Percentiles rank a stretch among this genome's conserved stretches.
These are phyloP conservation scores for Suillus subluteus DNA, from an alignment of 768 basidiomycete genomes.

Conservation along the genomic window DNA sequence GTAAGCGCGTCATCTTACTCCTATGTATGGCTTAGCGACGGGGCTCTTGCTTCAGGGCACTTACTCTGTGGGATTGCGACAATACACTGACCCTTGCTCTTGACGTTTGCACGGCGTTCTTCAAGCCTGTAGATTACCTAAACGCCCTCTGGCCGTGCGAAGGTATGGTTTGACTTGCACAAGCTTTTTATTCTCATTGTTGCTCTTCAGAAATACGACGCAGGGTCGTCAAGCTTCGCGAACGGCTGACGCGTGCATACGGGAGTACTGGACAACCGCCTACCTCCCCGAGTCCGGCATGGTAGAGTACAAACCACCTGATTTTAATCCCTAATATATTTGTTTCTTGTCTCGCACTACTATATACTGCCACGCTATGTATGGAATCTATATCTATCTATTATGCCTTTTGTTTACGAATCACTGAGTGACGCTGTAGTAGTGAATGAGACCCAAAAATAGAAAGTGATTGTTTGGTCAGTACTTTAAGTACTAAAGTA, in stretches of 20 bases:
- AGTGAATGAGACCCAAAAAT: constrained; percentile 4
- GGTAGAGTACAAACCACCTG: constrained; percentile 6
- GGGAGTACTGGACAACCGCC: constrained; percentile 47
- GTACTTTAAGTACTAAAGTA: constrained; percentile 8
- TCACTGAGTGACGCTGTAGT: neutral
- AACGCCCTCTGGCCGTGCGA: constrained; percentile 66
- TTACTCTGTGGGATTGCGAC: constrained; percentile 66
- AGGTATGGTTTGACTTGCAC: constrained; percentile 41
- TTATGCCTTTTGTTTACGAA: neutral
- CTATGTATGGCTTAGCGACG: constrained; percentile 11
- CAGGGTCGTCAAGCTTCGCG: constrained; percentile 50
- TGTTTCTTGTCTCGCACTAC: neutral
- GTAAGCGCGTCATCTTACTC: constrained; percentile 31
- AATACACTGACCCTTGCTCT: constrained; percentile 59
- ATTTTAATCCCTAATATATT: neutral
- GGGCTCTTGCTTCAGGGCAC: constrained; percentile 39
- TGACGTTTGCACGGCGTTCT: constrained; percentile 62
- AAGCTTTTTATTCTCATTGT: constrained; percentile 15
- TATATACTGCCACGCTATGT: constrained; percentile 4
- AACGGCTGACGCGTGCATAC: constrained; percentile 51
- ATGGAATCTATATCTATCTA: neutral
- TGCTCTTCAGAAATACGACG: constrained; percentile 50
- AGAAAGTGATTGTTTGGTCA: constrained; percentile 8
- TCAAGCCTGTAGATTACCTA: constrained; percentile 64
- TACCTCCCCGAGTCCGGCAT: constrained; percentile 32